Evolutionary conservation across 2,329 filamentous ascomycete species (phyloP).

Genomic region (Talaromyces rugulosus): DNA sequence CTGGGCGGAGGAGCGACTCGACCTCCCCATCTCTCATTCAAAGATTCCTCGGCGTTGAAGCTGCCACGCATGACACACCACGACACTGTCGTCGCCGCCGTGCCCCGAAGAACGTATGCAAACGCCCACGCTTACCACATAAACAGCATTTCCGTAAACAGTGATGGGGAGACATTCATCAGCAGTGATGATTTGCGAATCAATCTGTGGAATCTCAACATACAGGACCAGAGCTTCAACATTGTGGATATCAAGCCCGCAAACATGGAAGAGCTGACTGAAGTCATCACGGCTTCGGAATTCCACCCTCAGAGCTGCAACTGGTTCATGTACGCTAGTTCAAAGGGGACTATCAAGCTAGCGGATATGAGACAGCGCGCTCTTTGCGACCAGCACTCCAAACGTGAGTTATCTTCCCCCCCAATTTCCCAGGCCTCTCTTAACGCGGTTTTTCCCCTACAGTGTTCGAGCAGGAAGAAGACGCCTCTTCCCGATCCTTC

Average conservation of each 20-base stretch:
- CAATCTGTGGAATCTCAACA: constrained; percentile 98
- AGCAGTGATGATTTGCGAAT: constrained; percentile 96
- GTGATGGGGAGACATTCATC: constrained; percentile 98
- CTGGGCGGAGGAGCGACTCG: constrained; percentile 76
- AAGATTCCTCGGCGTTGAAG: constrained; percentile 77
- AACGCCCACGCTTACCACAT: constrained; percentile 99
- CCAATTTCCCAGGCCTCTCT: background rate
- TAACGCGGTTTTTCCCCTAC: constrained; percentile 10
- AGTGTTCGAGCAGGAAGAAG: constrained; percentile 99
- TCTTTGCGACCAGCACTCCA: constrained; percentile 90
- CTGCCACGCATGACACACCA: constrained; percentile 95
- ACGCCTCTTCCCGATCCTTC: constrained; percentile 93
- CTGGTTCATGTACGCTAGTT: constrained; percentile 99
- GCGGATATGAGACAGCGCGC: constrained; percentile 98
- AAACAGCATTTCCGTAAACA: constrained; percentile 99
- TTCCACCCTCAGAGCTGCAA: constrained; percentile 98
- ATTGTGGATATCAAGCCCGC: constrained; percentile 99
- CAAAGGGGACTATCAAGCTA: constrained; percentile 97
- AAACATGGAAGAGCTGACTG: constrained; percentile 99
- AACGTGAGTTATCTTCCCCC: constrained; percentile 59
- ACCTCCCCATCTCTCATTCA: constrained; percentile 70
- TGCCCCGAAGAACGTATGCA: constrained; percentile 91
- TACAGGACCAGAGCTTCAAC: constrained; percentile 99
- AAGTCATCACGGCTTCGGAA: constrained; percentile 97
- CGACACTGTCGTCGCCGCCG: constrained; percentile 94